Evolutionary conservation across 148 eudicot genomes (phyloP).

Genomic region (Polygonum aviculare): DNA sequence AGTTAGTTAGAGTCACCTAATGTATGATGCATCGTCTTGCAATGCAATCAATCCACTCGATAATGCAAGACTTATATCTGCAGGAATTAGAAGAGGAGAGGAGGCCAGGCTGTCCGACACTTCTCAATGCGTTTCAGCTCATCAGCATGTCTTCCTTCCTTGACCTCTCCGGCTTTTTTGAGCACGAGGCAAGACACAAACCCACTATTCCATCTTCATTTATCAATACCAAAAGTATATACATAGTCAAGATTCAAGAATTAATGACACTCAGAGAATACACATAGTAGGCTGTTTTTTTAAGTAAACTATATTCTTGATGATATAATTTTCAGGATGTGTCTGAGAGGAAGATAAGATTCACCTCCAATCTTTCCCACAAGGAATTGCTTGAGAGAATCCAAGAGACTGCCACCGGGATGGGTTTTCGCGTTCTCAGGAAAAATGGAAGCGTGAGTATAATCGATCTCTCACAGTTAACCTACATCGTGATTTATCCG

Average conservation of each 20-base stretch:
- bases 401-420: constrained; percentile 52
- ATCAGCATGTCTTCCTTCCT: constrained; percentile 91
- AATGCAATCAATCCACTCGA: no score
- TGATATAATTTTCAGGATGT: constrained; percentile 34
- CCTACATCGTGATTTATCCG: not conserved
- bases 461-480: not conserved
- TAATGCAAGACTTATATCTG: not conserved
- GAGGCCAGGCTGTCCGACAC: constrained; percentile 41
- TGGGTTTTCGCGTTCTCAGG: constrained; percentile 78
- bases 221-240: not conserved
- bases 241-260: not conserved
- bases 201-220: not conserved
- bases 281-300: not conserved
- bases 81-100: constrained; percentile 47
- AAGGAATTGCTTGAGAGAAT: constrained; percentile 72
- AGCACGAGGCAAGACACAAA: constrained; percentile 47
- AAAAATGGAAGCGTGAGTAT: constrained; percentile 68
- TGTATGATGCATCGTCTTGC: no score
- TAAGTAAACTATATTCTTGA: not conserved
- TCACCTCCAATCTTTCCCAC: constrained; percentile 68
- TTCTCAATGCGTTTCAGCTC: constrained; percentile 80
- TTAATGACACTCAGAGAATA: not conserved
- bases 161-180: constrained; percentile 92
- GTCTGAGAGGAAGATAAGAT: constrained; percentile 77
- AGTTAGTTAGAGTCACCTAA: no score